phyloP scores from a whole-genome alignment of 495 filamentous ascomycete genomes.

The Paragyromitra xinjiangensis region DNA sequence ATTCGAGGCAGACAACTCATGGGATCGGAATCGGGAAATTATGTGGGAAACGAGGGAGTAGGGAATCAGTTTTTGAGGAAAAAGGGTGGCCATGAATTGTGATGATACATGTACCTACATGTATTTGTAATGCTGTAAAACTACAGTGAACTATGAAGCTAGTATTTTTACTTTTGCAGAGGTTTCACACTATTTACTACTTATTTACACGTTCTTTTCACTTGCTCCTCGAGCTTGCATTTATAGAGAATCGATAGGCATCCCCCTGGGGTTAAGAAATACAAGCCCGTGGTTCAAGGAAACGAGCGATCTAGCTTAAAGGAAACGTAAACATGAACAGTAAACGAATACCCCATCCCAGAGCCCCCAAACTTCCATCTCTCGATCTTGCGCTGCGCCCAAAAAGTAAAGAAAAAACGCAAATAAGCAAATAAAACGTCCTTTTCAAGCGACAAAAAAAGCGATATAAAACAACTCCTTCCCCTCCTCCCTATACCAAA shows the following conservation, averaged over 20 bases:
- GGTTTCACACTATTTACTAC: conserved; percentile 6
- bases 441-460: conserved; percentile 28
- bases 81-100: background rate
- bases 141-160: background rate
- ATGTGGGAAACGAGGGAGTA: background rate
- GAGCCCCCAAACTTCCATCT: conserved; percentile 8
- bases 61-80: background rate
- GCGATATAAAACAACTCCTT: conserved; percentile 23
- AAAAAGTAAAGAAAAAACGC: conserved; percentile 38
- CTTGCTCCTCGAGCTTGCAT: background rate
- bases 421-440: conserved; percentile 33
- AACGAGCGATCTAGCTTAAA: conserved; percentile 6
- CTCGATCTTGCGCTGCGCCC: conserved; percentile 32
- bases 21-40: conserved; percentile 6
- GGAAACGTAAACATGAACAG: conserved; percentile 31
- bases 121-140: background rate
- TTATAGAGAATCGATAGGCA: background rate
- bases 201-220: conserved; percentile 8
- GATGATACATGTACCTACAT: background rate
- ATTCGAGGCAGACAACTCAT: conserved; percentile 2
- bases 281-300: conserved; percentile 1
- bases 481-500: background rate
- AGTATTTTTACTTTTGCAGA: background rate
- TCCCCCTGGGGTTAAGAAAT: background rate
- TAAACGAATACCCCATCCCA: conserved; percentile 34